Base-by-base conservation (phyloP, 768 basidiomycete species). In the Kwoniella mangroviensis region DNA sequence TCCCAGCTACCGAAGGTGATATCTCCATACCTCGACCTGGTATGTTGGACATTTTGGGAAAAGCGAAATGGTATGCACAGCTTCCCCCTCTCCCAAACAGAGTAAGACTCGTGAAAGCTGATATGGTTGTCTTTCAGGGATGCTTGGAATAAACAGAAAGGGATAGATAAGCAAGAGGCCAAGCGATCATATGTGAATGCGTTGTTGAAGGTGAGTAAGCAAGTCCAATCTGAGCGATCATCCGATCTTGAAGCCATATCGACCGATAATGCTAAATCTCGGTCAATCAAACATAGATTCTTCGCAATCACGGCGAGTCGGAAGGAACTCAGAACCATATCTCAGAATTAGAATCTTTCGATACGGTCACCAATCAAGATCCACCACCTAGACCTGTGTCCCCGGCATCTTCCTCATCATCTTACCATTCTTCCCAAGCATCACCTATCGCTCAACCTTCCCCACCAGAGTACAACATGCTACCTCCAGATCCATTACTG, bases 151-250 rank as follows among this genome's bases (percentile, higher is more conserved):
- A 96, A 94, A 81, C 93, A 95, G 80, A 91, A 89, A 74, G 93
- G 94, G 72, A 80, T 94, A 51, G 88, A 90, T 71, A 80, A 87
- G 24, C 87, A 87, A 63, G 91, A 95, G 78, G 94, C 95, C 2
- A 95, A 93, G 84, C 90, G 90, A 87, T 82, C 90, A 19, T 98
- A 98, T 84, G 93, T 96, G 2, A 92, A 93, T 65, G 91, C 92
- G 11, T 82, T 98, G 54, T 82, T 95, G 51, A 92, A 92, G 87
- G 94, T 91, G 72, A 34, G 84, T 77, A n/a, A n/a, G n/a, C n/a
- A n/a, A n/a, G n/a, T n/a, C n/a, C n/a, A n/a, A n/a, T n/a, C n/a
- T n/a, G n/a, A n/a, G n/a, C n/a, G n/a, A n/a, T n/a, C n/a, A n/a
- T n/a, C n/a, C n/a, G n/a, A n/a, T n/a, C n/a, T n/a, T n/a, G n/a